Evolutionary conservation across 768 basidiomycete species (phyloP), one percentile per base, ranked within the genome.

Genomic region (Tricholoma sp.): DNA sequence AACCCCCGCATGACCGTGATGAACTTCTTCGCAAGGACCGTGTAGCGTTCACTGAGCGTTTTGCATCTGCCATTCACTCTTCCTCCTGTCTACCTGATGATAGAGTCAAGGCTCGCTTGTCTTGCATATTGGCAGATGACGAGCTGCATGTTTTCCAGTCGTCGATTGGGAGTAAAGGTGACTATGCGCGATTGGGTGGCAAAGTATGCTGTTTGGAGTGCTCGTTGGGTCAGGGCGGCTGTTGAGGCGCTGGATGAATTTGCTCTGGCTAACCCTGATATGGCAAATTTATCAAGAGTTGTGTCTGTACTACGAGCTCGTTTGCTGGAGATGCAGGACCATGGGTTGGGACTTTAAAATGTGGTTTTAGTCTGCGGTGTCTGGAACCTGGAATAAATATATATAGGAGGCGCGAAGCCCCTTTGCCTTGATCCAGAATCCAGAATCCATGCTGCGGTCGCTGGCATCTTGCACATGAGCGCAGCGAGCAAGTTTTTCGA

Each of bases 1-100:
- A 49, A 31, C 42, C 57, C 49, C 24, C 52, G 12, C 18, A 47
- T 33, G 52, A 54, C 33, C n/a, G n/a, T n/a, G n/a, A n/a, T n/a
- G 57, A 31, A 33, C 45, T 53, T 31, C 54, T 57, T 33, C 52
- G 28, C 52, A 53, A 37, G n/a, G 57, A 57, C 45, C 57, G 57
- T 53, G 44, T 49, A 12, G 31, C 18, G 17, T 57, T 57, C 52
- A 53, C 44, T n/a, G 45, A 53, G 17, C 42, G 53, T 48, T 53
- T 57, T 48, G 13, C 52, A 48, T 57, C 52, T 53, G 52, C 57
- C 36, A 48, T 57, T 36, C 24, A 44, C 50, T 53, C 57, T 20
- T n/a, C n/a, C n/a, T 53, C 52, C 24, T 6, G 44, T 44, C 41
- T 57, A n/a, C 57, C 31, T 29, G 52, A 53, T 24, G 44, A 57